Evolutionary conservation across 805 yeast species (phyloP).

Genomic region (Saturnispora ahearnii): DNA sequence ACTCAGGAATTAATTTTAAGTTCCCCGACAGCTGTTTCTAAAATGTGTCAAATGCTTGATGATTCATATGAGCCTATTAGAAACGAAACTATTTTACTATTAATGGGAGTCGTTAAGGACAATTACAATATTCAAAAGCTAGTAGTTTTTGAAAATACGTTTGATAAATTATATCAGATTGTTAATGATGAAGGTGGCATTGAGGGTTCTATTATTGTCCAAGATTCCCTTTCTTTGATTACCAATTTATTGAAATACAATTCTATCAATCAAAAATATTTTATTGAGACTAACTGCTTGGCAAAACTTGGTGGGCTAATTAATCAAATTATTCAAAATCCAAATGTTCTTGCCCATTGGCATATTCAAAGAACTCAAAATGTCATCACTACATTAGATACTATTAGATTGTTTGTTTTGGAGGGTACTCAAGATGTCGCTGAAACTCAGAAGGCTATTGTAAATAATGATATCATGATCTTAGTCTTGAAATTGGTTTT

Average conservation of each 20-base stretch:
- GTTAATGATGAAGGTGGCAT: slow-evolving; percentile 84
- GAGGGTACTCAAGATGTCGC: slow-evolving; percentile 62
- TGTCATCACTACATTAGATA: slow-evolving; percentile 57
- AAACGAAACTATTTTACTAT: slow-evolving; percentile 75
- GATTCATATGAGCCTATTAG: slow-evolving; percentile 76
- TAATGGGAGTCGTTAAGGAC: slow-evolving; percentile 73
- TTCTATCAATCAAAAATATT: slow-evolving; percentile 81
- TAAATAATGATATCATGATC: slow-evolving; percentile 53
- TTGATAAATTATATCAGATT: slow-evolving; percentile 72
- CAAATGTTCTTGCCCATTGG: slow-evolving; percentile 45
- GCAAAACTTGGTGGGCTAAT: slow-evolving; percentile 55
- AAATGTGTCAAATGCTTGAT: slow-evolving; percentile 53
- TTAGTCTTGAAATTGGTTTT: slow-evolving; percentile 64
- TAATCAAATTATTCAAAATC: slow-evolving; percentile 36
- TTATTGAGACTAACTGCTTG: slow-evolving; percentile 76
- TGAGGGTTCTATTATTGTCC: slow-evolving; percentile 81
- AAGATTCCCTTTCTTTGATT: slow-evolving; percentile 74
- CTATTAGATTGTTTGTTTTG: slow-evolving; percentile 60
- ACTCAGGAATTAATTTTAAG: slow-evolving; percentile 66
- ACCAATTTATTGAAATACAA: slow-evolving; percentile 70
- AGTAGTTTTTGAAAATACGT: slow-evolving; percentile 90
- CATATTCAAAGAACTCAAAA: slow-evolving; percentile 67
- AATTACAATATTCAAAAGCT: slow-evolving; percentile 83
- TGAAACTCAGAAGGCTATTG: slow-evolving; percentile 52
- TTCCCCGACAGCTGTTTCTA: slow-evolving; percentile 73